These are phyloP conservation scores for Corylus americana DNA, from an alignment of 306 rosid species.

Conservation along the genomic window DNA sequence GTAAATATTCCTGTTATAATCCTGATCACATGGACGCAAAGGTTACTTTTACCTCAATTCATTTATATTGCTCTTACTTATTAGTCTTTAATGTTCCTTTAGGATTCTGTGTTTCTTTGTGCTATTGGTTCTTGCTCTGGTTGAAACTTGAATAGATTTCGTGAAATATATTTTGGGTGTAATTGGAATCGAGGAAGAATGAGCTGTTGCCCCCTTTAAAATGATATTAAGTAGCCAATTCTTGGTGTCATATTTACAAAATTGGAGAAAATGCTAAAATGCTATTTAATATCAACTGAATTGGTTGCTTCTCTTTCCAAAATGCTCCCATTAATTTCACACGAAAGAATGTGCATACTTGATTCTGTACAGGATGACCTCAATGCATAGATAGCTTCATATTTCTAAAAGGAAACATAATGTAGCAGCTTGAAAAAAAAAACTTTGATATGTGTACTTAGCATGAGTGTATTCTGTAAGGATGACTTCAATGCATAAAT, in stretches of 20 bases:
- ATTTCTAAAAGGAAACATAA: neutral
- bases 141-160: slow-evolving; percentile 22
- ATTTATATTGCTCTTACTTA: neutral
- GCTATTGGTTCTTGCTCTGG: slow-evolving; percentile 11
- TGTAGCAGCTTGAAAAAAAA: neutral
- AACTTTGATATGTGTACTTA: neutral
- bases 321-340: neutral
- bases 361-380: neutral
- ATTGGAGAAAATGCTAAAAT: neutral
- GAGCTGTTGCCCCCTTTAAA: neutral
- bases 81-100: neutral
- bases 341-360: neutral
- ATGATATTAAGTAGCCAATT: slow-evolving; percentile 4
- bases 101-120: neutral
- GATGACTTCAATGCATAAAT: neutral
- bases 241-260: neutral
- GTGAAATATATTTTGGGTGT: neutral
- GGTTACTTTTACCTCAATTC: slow-evolving; percentile 43
- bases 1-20: slow-evolving; percentile 78
- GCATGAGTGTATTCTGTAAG: neutral
- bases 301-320: neutral
- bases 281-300: neutral
- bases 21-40: slow-evolving; percentile 77
- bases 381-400: neutral
- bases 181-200: neutral